Conservation (phyloP, 495 filamentous ascomycete genomes). For the Tuber calosporum region DNA sequence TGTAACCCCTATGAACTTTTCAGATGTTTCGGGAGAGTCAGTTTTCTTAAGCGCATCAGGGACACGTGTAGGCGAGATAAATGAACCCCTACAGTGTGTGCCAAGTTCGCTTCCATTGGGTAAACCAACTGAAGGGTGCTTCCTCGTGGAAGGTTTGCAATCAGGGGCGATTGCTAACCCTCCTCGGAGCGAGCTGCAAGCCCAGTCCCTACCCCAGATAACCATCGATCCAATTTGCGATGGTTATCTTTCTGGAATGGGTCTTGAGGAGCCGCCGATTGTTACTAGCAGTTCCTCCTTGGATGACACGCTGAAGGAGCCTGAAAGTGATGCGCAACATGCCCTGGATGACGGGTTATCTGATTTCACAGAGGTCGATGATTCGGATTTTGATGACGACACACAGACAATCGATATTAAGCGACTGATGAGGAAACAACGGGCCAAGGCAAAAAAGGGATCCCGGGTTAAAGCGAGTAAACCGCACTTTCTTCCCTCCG, state of each 20-base stretch:
- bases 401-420: conserved; percentile 2
- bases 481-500: conserved; percentile 11
- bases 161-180: not conserved
- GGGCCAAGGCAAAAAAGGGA: not conserved
- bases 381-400: conserved; percentile 12
- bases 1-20: conserved; percentile 8
- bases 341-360: conserved; percentile 4
- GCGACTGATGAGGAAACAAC: conserved; percentile 1
- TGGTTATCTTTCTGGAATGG: not conserved
- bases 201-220: not conserved
- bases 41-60: not conserved
- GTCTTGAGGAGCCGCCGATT: not conserved
- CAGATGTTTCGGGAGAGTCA: not conserved
- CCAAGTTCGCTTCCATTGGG: not conserved
- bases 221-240: not conserved
- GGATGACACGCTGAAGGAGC: not conserved
- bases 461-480: not conserved
- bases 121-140: not conserved
- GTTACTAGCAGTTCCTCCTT: not conserved
- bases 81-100: not conserved
- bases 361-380: not conserved
- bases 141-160: not conserved
- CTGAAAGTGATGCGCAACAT: not conserved
- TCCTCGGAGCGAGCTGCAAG: not conserved
- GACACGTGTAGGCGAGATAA: not conserved